These are phyloP conservation scores for Aureobasidium sp. DNA, from an alignment of 2,329 filamentous ascomycete genomes.

Conservation along the genomic window DNA sequence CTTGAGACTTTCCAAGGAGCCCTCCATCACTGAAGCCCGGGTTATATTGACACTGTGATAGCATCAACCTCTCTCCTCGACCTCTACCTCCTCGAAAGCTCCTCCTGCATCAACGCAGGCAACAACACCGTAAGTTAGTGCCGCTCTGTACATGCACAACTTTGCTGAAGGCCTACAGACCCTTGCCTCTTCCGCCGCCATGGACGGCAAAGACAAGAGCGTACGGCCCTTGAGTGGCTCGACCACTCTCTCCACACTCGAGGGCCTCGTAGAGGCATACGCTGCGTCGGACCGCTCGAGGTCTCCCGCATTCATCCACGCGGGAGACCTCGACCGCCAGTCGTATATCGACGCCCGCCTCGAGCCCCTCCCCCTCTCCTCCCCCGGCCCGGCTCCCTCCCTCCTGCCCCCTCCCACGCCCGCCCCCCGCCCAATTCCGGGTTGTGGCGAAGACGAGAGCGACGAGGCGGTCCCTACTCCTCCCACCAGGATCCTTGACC, in stretches of 20 bases:
- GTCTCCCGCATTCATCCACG: slow-evolving; percentile 1
- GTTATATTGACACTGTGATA: neutral
- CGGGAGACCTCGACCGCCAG: neutral
- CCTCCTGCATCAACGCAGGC: slow-evolving; percentile 10
- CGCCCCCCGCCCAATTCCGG: neutral
- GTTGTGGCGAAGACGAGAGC: neutral
- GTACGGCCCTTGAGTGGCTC: neutral
- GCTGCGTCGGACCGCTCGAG: neutral
- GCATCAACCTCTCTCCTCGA: slow-evolving; percentile 1
- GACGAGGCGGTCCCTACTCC: neutral
- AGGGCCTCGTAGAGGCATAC: slow-evolving; percentile 1
- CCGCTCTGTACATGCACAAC: neutral
- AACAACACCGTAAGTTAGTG: neutral
- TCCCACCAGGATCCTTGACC: slow-evolving; percentile 5
- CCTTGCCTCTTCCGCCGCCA: neutral
- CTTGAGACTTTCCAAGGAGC: neutral
- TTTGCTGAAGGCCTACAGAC: neutral
- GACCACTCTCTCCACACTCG: neutral
- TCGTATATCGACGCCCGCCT: neutral
- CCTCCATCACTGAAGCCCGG: neutral
- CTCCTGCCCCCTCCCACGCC: neutral
- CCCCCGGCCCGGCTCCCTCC: neutral
- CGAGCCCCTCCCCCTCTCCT: neutral
- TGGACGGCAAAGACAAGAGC: neutral
- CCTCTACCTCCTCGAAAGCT: slow-evolving; percentile 1